These are phyloP conservation scores for Dimocarpus longan DNA, from an alignment of 345 rosid species.

Conservation along the genomic window DNA sequence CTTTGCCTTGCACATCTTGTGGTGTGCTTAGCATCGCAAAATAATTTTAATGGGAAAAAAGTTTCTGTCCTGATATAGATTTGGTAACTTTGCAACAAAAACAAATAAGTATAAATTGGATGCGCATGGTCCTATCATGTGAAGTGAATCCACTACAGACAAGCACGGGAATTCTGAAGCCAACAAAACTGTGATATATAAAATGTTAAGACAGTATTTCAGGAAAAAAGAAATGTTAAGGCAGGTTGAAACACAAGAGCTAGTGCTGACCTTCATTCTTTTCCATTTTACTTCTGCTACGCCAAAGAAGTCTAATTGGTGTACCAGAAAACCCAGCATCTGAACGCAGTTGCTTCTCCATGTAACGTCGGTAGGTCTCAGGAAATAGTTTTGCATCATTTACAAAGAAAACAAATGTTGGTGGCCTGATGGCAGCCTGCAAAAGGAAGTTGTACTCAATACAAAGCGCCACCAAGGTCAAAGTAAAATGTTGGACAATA, in stretches of 20 bases:
- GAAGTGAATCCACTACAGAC: background rate
- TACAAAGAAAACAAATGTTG: slow-evolving; percentile 93
- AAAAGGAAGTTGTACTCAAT: slow-evolving; percentile 21
- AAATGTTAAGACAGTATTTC: background rate
- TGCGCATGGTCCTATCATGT: too few relatives aligned
- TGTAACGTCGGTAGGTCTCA: slow-evolving; percentile 82
- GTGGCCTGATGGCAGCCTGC: slow-evolving; percentile 98
- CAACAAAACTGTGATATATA: background rate
- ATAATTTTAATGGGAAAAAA: too few relatives aligned
- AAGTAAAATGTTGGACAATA: background rate
- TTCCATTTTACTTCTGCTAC: slow-evolving; percentile 78
- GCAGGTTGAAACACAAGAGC: background rate
- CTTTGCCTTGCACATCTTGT: background rate
- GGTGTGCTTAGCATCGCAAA: background rate
- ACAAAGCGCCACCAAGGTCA: background rate
- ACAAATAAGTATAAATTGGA: too few relatives aligned
- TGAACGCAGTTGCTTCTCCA: slow-evolving; percentile 92
- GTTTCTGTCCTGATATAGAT: too few relatives aligned
- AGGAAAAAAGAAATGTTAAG: too few relatives aligned
- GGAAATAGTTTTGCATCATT: slow-evolving; percentile 89
- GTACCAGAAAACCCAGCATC: slow-evolving; percentile 90
- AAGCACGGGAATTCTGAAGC: background rate
- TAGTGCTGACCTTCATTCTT: slow-evolving; percentile 52
- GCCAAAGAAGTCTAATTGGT: slow-evolving; percentile 92
- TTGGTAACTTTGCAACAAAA: too few relatives aligned